A percentile compares a stretch with the other conserved stretches of the same genome.
Conservation (phyloP, 2,329 filamentous ascomycete species). For the Paraphoma chrysanthemicola region DNA sequence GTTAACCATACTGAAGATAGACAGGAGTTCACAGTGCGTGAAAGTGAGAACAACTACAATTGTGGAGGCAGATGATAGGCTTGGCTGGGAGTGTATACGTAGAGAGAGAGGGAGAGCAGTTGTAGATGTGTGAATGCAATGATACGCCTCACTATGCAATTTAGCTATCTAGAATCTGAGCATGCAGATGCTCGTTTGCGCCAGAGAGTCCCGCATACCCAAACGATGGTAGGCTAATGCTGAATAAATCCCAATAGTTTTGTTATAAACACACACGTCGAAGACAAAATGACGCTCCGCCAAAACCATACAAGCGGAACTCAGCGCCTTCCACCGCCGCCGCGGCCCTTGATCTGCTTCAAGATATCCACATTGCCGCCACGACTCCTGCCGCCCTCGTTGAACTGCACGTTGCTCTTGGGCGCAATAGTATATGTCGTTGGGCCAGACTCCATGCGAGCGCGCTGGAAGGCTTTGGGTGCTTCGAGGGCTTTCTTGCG, state of each 20-base stretch:
- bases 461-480: slow-evolving; percentile 63
- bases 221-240: no score
- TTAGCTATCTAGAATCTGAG: background rate
- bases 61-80: no score
- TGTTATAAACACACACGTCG: background rate
- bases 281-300: background rate
- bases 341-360: slow-evolving; percentile 36
- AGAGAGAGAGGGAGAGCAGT: no score
- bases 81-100: no score
- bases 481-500: slow-evolving; percentile 60
- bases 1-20: no score
- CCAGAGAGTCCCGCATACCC: no score
- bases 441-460: slow-evolving; percentile 64
- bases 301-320: background rate
- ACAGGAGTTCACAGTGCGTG: no score
- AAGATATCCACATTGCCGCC: slow-evolving; percentile 39
- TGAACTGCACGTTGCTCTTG: slow-evolving; percentile 58
- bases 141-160: background rate
- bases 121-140: no score
- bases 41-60: no score
- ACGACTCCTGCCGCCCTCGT: slow-evolving; percentile 34
- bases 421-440: slow-evolving; percentile 69
- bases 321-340: slow-evolving; percentile 34
- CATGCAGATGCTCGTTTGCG: background rate
- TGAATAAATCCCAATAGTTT: background rate